phyloP scores from a whole-genome alignment of 202 grass and related monocot species.

The Zoysia matrella region DNA sequence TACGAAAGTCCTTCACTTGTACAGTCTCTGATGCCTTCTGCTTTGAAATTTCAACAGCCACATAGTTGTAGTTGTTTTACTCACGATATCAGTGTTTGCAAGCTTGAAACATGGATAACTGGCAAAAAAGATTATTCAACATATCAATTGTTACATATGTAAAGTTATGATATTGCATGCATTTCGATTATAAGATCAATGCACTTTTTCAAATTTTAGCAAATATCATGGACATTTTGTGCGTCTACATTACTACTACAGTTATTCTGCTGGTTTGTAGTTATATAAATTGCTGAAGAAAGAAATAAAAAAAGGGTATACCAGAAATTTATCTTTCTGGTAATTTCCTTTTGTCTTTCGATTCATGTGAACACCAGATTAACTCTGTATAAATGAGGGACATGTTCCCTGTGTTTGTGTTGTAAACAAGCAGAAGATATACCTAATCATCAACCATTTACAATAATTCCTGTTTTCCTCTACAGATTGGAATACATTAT shows the following conservation, averaged over 20 bases:
- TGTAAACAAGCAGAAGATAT: conserved; percentile 17
- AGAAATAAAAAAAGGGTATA: background rate
- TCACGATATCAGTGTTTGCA: background rate
- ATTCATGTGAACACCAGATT: conserved; percentile 12
- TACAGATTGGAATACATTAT: conserved; percentile 87
- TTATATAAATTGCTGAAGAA: background rate
- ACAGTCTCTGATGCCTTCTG: conserved; percentile 32
- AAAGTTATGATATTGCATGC: background rate
- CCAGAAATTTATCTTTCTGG: background rate
- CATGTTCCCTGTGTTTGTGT: background rate
- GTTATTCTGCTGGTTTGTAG: background rate
- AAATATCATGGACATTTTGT: background rate
- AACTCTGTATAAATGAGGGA: background rate
- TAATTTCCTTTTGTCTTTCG: conserved; percentile 17
- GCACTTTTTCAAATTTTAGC: background rate
- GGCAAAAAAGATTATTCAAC: background rate
- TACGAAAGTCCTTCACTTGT: conserved; percentile 90
- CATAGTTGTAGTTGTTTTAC: conserved; percentile 8
- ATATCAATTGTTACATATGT: background rate
- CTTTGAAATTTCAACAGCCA: conserved; percentile 17
- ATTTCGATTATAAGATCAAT: background rate
- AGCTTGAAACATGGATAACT: conserved; percentile 21
- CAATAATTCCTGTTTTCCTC: conserved; percentile 24
- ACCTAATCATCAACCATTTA: background rate
- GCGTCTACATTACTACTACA: background rate